Conservation (phyloP, 805 yeast genomes). For the Monosporozyma solicola region DNA sequence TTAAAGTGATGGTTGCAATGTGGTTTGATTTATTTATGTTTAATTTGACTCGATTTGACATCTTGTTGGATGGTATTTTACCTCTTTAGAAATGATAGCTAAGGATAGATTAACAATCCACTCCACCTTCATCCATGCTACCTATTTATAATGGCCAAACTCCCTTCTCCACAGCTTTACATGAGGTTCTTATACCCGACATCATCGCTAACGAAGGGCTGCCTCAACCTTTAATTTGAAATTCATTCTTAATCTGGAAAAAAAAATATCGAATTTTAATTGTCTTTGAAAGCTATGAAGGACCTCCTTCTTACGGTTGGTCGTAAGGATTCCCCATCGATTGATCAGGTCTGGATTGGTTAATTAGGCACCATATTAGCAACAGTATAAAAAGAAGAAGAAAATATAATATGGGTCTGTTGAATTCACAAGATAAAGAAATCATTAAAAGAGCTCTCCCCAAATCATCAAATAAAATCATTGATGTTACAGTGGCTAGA, state of each 20-base stretch:
- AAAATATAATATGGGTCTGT: conserved; percentile 28
- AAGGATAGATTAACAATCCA: no score
- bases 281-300: background rate
- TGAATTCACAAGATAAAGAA: conserved; percentile 65
- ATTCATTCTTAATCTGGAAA: background rate
- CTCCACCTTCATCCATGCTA: background rate
- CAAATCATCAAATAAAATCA: conserved; percentile 73
- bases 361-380: background rate
- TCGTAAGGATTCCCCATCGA: background rate
- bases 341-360: no score
- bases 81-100: no score
- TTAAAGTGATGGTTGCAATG: conserved; percentile 38
- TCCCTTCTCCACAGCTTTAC: background rate
- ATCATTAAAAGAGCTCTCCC: conserved; percentile 84
- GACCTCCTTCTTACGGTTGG: background rate
- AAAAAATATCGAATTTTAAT: background rate
- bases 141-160: background rate
- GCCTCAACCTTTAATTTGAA: background rate
- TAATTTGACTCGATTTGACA: background rate
- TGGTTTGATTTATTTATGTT: background rate
- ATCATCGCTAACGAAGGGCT: background rate
- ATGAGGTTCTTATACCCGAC: background rate
- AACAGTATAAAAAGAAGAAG: background rate
- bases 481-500: conserved; percentile 86
- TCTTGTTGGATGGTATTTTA: background rate